phyloP scores from a whole-genome alignment of 202 grass and related monocot species.

The Carex sylvatica region DNA sequence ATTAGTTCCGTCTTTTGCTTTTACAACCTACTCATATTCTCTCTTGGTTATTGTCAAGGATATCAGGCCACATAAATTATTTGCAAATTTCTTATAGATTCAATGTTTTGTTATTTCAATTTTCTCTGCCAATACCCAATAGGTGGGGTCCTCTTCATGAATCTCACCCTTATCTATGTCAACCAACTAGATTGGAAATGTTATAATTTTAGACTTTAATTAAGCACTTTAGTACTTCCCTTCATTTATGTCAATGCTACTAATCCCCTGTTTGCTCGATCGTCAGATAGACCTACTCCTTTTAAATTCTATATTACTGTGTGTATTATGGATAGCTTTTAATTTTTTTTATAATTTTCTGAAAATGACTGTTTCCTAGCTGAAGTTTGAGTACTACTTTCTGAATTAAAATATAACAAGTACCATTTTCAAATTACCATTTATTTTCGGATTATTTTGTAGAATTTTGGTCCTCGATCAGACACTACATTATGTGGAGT shows the following conservation, averaged over 20 bases:
- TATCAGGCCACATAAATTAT: conserved; percentile 10
- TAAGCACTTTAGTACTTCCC: not conserved
- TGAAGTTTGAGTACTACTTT: not conserved
- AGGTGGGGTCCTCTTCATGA: not conserved
- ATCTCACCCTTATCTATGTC: conserved; percentile 21
- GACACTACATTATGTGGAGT: conserved; percentile 86
- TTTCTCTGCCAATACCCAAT: conserved; percentile 5
- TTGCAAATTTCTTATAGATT: not conserved
- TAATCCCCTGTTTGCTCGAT: not conserved
- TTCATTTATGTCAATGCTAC: conserved; percentile 6
- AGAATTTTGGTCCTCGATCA: conserved; percentile 78
- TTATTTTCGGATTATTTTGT: conserved; percentile 27
- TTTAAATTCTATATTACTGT: conserved; percentile 6
- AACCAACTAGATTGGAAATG: not conserved
- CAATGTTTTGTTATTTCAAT: not conserved
- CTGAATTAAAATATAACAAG: not conserved
- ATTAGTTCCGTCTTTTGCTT: not conserved
- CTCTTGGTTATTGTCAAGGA: not conserved
- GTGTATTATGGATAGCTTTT: not conserved
- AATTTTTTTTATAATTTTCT: not conserved
- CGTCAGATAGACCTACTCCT: conserved; percentile 13
- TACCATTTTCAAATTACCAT: conserved; percentile 28
- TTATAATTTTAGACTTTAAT: conserved; percentile 6
- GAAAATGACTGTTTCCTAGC: not conserved
- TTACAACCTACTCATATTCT: not conserved